Base-by-base conservation (phyloP, 441 rosid species). In the Pelargonium citronellum region DNA sequence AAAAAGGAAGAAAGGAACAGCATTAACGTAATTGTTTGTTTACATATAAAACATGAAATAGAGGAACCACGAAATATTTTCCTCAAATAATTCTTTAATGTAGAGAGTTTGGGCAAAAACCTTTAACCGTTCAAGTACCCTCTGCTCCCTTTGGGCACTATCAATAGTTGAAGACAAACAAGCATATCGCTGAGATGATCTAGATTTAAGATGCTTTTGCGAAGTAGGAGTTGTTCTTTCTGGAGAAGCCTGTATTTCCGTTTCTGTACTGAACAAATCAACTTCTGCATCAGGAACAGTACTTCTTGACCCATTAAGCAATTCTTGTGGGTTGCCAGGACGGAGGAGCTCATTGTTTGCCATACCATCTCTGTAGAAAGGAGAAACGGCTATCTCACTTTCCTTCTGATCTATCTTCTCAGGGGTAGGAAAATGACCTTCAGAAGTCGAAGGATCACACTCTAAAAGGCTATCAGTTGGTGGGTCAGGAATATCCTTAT, bases 91-190 rank as follows among this genome's bases (percentile, higher is more conserved):
- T 69, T 65, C 66, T 69, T 61, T 63, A 68, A 39, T 51, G 16
- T 63, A 78, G 68, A 61, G 57, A 67, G 73, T 44, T 47, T 67
- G 49, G 65, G 69, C 71, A 70, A 71, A 73, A 71, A 95, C 98
- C 92, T 88, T 84, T 60, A 92, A 75, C 67, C 87, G 86, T 78
- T 87, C 86, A 70, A 92, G 89, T 75, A 95, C 88, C 73, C 94
- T 86, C 81, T 90, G 91, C 85, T 91, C 90, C 83, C 99, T 88
- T 70, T 83, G 82, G 76, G 91, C 83, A 72, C 79, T 85, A 82
- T 89, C 97, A 73, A 85, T 71, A 61, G 96, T 92, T 72, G 82
- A 68, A 47, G 81, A 76, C 67, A 71, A 73, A 64, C 78, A 75
- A n/a, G 78, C 85, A 70, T 77, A 74, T 67, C 80, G 73, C 69